Percentiles rank a stretch among this genome's conserved stretches.
Conservation (phyloP, 192 early-diverging fungal genomes). For the Thoreauomyces humboldtii region DNA sequence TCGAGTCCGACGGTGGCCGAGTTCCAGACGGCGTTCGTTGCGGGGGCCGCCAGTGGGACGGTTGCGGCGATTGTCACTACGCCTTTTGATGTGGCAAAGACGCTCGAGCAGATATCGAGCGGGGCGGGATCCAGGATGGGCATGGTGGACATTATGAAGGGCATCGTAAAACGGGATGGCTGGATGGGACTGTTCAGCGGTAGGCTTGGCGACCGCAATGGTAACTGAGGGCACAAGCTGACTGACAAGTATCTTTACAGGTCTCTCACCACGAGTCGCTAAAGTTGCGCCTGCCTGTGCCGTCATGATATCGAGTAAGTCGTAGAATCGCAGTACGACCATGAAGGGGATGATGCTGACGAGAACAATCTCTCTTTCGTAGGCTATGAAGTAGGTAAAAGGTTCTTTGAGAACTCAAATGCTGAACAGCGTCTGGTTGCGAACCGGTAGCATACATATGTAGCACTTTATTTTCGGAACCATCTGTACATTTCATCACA, state of each 20-base stretch:
- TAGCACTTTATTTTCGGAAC: too few relatives aligned
- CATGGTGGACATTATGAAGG: slow-evolving; percentile 32
- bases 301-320: slow-evolving; percentile 82
- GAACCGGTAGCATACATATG: background rate
- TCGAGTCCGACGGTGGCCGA: slow-evolving; percentile 39
- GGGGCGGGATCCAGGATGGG: background rate
- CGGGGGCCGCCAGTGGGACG: slow-evolving; percentile 83
- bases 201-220: background rate
- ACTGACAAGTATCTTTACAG: slow-evolving; percentile 55
- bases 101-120: slow-evolving; percentile 63
- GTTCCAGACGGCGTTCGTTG: slow-evolving; percentile 70
- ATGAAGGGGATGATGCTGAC: background rate
- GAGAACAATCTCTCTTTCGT: background rate
- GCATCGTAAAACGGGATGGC: slow-evolving; percentile 31
- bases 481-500: too few relatives aligned
- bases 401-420: slow-evolving; percentile 33
- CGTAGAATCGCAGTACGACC: background rate
- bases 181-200: slow-evolving; percentile 32
- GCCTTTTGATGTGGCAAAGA: slow-evolving; percentile 97
- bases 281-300: slow-evolving; percentile 92
- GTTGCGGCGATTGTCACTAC: slow-evolving; percentile 83
- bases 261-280: slow-evolving; percentile 63
- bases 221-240: slow-evolving; percentile 24
- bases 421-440: background rate
- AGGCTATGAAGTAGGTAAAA: slow-evolving; percentile 51